Evolutionary conservation across 2,329 filamentous ascomycete genomes (phyloP).

Genomic region (Hypomyces rosellus): DNA sequence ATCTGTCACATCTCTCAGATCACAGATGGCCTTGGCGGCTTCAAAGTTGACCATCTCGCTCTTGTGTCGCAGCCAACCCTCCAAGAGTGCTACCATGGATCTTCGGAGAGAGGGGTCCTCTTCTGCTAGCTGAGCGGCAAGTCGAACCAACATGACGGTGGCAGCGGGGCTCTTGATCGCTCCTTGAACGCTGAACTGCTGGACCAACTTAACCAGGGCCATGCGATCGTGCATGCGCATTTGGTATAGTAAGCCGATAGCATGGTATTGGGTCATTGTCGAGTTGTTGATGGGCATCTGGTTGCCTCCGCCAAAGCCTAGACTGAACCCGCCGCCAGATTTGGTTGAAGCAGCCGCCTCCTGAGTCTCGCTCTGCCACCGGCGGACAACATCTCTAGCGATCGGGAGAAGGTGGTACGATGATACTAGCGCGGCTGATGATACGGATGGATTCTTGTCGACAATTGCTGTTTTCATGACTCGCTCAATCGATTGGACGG

Average conservation of each 20-base stretch:
- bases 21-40: slow-evolving; percentile 95
- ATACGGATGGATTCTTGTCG: slow-evolving; percentile 96
- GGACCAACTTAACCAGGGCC: slow-evolving; percentile 99
- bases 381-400: slow-evolving; percentile 86
- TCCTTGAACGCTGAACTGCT: slow-evolving; percentile 88
- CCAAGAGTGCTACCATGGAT: slow-evolving; percentile 95
- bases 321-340: slow-evolving; percentile 80
- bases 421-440: slow-evolving; percentile 90
- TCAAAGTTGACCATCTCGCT: slow-evolving; percentile 99
- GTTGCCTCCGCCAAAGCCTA: slow-evolving; percentile 78
- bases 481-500: slow-evolving; percentile 94
- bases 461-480: slow-evolving; percentile 99
- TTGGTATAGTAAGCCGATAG: slow-evolving; percentile 93
- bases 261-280: slow-evolving; percentile 97
- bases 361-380: slow-evolving; percentile 98
- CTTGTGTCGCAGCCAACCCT: slow-evolving; percentile 96
- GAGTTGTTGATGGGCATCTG: slow-evolving; percentile 82
- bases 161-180: slow-evolving; percentile 93
- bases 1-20: slow-evolving; percentile 88
- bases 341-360: slow-evolving; percentile 89
- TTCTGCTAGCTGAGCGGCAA: slow-evolving; percentile 89
- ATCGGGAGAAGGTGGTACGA: slow-evolving; percentile 97
- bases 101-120: slow-evolving; percentile 84
- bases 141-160: slow-evolving; percentile 82
- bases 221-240: slow-evolving; percentile 97